Conservation (phyloP, 225 moss, liverwort and hornwort species). For the Polytrichum commune region DNA sequence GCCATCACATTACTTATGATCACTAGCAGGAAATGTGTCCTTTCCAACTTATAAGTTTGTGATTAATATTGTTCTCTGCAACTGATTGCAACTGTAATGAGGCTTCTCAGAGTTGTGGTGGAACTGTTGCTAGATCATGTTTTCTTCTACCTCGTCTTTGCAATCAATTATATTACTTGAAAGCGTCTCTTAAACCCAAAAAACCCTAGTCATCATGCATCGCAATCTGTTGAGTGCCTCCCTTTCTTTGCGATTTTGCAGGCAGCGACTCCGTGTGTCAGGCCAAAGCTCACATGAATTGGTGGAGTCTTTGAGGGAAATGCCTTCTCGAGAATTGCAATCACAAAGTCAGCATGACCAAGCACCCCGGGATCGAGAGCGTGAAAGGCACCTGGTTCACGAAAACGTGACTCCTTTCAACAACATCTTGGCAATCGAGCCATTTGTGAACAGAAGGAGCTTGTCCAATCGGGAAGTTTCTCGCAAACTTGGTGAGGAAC, state of each 20-base stretch:
- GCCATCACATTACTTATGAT: no score
- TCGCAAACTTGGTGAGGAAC: conserved; percentile 20
- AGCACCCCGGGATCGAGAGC: conserved; percentile 19
- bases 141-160: no score
- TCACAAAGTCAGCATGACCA: conserved; percentile 13
- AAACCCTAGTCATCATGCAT: no score
- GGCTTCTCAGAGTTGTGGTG: no score
- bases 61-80: no score
- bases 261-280: not conserved
- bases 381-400: conserved; percentile 20
- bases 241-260: not conserved
- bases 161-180: no score
- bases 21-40: no score
- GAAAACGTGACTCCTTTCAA: conserved; percentile 25
- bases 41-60: no score
- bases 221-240: no score
- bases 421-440: conserved; percentile 18
- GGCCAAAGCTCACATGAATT: not conserved
- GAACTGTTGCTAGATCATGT: no score
- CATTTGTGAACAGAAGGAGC: conserved; percentile 21
- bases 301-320: conserved; percentile 6
- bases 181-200: no score
- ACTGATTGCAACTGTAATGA: no score
- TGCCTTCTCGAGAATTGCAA: conserved; percentile 19
- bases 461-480: conserved; percentile 13